Percentiles rank a stretch among this genome's conserved stretches.
These are phyloP conservation scores for Isatis lusitanica DNA, from an alignment of 441 rosid species.

Conservation along the genomic window DNA sequence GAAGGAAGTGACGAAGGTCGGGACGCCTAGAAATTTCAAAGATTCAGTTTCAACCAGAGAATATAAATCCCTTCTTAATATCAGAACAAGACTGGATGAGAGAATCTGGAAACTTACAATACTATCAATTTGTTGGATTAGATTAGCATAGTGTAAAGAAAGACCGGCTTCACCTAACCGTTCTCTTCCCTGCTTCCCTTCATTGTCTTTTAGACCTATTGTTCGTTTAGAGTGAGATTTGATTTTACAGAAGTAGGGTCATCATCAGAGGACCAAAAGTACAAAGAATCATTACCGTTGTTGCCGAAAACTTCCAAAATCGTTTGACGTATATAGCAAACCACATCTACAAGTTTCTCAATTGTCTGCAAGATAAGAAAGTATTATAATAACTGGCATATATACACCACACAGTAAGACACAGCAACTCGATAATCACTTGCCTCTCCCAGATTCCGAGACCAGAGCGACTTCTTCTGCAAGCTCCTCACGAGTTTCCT, in stretches of 20 bases:
- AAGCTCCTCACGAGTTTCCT: slow-evolving; percentile 68
- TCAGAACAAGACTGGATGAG: background rate
- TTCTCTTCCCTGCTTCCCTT: slow-evolving; percentile 38
- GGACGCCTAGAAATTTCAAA: slow-evolving; percentile 51
- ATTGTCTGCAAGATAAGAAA: slow-evolving; percentile 54
- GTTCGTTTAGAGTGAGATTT: slow-evolving; percentile 34
- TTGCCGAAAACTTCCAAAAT: slow-evolving; percentile 79
- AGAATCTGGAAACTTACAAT: slow-evolving; percentile 53
- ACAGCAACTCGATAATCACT: background rate
- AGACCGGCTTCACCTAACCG: slow-evolving; percentile 85
- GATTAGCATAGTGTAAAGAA: slow-evolving; percentile 89
- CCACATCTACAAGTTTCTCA: slow-evolving; percentile 84
- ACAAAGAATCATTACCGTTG: slow-evolving; percentile 35
- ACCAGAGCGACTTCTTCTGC: slow-evolving; percentile 73
- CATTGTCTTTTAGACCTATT: slow-evolving; percentile 35
- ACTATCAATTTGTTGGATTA: slow-evolving; percentile 84
- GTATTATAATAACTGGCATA: background rate
- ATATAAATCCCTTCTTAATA: background rate
- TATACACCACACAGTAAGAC: background rate
- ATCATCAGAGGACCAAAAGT: slow-evolving; percentile 4
- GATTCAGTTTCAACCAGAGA: slow-evolving; percentile 16
- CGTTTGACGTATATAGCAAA: slow-evolving; percentile 66
- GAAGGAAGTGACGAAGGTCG: slow-evolving; percentile 81
- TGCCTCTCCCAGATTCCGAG: slow-evolving; percentile 75
- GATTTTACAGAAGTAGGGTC: background rate